Base-by-base conservation (phyloP, 768 basidiomycete genomes). In the Clitopilus passeckerianus region DNA sequence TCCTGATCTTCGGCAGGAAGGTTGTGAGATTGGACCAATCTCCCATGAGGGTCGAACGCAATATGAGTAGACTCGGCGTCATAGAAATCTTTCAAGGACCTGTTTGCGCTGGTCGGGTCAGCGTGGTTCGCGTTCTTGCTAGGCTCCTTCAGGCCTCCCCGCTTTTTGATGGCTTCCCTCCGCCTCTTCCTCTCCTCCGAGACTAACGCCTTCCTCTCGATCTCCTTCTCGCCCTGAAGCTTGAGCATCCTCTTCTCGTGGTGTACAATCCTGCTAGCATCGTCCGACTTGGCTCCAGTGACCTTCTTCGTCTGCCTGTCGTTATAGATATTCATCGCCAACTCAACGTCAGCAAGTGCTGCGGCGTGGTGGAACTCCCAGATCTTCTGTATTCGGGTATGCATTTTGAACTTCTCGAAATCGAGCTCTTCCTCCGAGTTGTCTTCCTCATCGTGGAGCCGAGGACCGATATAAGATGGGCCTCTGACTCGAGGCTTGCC, bases 311-410 rank as follows among this genome's bases (percentile, higher is more conserved):
- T 67, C 68, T 68, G 68, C 14, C 74, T 67, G 6, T 71, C 71
- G 53, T 72, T 70, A 43, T 72, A 74, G 15, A 81, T 74, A 35
- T 70, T 69, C 53, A 75, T 65, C 5, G 74, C 74, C 20, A 80
- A 71, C 55, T 74, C 67, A 52, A 78, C 74, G 59, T 80, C 81
- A 6, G 74, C 72, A 9, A 71, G 66, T 7, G 77, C 79, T 15
- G 81, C 81, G 34, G 71, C 71, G 60, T 71, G 73, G 70, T 82
- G 74, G 76, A 86, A 79, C 68, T 85, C 71, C 58, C 76, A 72
- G 61, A 84, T 77, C 71, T 83, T 79, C 37, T 71, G 54, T 60
- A 80, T 70, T 57, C 81, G 77, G 2, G 74, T 73, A 20, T 76
- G 68, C 69, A 80, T 75, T 60, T 82, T 81, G 66, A 74, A 79